These are phyloP conservation scores for Populus alba DNA, from an alignment of 345 rosid genomes.

Conservation along the genomic window DNA sequence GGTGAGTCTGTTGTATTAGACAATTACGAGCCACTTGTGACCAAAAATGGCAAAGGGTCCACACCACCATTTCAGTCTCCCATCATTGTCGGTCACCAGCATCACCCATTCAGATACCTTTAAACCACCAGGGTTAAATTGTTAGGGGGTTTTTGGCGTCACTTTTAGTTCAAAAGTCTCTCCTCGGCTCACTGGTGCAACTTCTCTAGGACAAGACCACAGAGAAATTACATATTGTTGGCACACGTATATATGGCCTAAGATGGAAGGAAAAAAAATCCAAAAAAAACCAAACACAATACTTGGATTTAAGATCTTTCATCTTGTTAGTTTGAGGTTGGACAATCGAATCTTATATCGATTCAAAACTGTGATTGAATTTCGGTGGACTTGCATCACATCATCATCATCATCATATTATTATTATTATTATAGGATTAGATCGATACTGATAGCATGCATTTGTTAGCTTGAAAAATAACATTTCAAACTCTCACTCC, in stretches of 20 bases:
- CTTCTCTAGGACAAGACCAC: too few species aligned
- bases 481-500: too few species aligned
- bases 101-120: constrained; percentile 17
- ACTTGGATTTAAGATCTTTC: background rate
- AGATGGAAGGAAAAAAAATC: too few species aligned
- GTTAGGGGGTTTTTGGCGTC: background rate
- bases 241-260: background rate
- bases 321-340: background rate
- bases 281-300: background rate
- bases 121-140: background rate
- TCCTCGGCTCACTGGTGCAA: too few species aligned
- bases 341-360: background rate
- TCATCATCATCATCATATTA: too few species aligned
- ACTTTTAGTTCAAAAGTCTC: too few species aligned
- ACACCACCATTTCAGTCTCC: constrained; percentile 7
- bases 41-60: constrained; percentile 15
- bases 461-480: too few species aligned
- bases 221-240: background rate
- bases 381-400: too few species aligned
- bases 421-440: too few species aligned
- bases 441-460: too few species aligned
- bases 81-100: constrained; percentile 27
- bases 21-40: background rate
- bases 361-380: background rate
- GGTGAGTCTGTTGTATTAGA: background rate